Evolutionary conservation across 192 early-diverging fungal genomes (phyloP), one percentile per base, ranked within the genome.

Genomic region (Globomyces pollinis-pini): DNA sequence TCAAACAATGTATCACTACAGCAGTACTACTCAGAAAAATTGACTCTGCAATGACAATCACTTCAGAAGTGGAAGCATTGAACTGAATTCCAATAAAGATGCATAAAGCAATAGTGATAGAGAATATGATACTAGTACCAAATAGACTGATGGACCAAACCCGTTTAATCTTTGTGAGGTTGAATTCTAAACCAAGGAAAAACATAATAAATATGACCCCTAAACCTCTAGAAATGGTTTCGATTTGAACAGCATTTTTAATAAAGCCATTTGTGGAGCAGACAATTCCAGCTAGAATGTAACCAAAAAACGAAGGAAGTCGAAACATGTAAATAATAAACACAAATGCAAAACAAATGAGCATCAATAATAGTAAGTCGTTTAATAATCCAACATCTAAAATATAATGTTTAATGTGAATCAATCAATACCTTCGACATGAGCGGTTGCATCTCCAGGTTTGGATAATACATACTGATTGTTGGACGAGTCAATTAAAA

Each of bases 141-240:
- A 76, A 55, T 1, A 83, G 34, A 3, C 75, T 60, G 0, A 83
- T 38, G 31, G 54, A 35, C 75, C 74, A 81, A 45, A 80, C 77
- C 32, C 70, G 57, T 38, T 63, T 51, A 11, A 83, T 16, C 50
- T 83, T 83, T 11, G 68, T 64, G n/a, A 79, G 33, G 29, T 72
- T 79, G 52, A 80, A 83, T 50, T 83, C 80, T 9, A 83, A 51
- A 0, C 80, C 80, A 3, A 83, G 59, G 4, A 83, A 69, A 57
- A 83, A 83, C 4, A 83, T 69, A 15, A 83, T 80, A 23, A 83
- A 69, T 1, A 80, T 64, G 3, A 83, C 73, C 9, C 80, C 80
- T 1, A 83, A 57, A 6, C 66, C 66, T 33, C 75, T 70, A 0
- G 79, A 67, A 3, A 83, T 49, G 26, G 80, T 83, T 60, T 83